phyloP scores from a whole-genome alignment of 345 rosid genomes.

The Gossypium ekmanianum region DNA sequence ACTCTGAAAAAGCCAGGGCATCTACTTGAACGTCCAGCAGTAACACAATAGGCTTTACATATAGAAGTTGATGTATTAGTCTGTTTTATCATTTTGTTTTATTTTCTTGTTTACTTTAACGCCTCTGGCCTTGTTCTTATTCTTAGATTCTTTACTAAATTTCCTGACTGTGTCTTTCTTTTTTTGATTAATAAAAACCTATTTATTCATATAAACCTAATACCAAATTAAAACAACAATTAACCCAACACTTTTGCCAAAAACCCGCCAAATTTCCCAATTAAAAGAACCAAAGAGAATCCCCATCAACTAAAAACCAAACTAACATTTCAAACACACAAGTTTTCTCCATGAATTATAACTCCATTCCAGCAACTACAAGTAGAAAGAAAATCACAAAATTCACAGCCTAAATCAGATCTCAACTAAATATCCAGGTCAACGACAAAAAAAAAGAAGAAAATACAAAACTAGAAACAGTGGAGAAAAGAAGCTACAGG shows the following conservation, averaged over 20 bases:
- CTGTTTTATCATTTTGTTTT: neutral
- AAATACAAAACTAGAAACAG: neutral
- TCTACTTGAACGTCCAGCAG: neutral
- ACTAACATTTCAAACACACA: neutral
- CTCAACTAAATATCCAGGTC: constrained; percentile 18
- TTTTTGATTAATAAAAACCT: neutral
- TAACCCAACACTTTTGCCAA: neutral
- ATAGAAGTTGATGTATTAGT: neutral
- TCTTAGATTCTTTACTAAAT: neutral
- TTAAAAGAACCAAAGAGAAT: constrained; percentile 1
- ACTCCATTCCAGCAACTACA: neutral
- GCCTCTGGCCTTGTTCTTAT: neutral
- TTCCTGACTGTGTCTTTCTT: neutral
- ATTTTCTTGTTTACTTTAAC: neutral
- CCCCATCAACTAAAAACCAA: constrained; percentile 6
- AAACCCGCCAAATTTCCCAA: constrained; percentile 14
- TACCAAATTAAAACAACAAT: constrained; percentile 3
- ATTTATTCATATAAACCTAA: neutral
- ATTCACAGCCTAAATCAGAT: constrained; percentile 23
- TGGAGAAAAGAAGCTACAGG: constrained; percentile 33
- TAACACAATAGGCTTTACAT: neutral
- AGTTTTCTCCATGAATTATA: neutral
- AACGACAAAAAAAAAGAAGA: neutral
- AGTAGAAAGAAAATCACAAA: neutral
- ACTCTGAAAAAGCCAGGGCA: neutral